Conservation (phyloP, 2,329 filamentous ascomycete genomes). For the Stenocarpella maydis region DNA sequence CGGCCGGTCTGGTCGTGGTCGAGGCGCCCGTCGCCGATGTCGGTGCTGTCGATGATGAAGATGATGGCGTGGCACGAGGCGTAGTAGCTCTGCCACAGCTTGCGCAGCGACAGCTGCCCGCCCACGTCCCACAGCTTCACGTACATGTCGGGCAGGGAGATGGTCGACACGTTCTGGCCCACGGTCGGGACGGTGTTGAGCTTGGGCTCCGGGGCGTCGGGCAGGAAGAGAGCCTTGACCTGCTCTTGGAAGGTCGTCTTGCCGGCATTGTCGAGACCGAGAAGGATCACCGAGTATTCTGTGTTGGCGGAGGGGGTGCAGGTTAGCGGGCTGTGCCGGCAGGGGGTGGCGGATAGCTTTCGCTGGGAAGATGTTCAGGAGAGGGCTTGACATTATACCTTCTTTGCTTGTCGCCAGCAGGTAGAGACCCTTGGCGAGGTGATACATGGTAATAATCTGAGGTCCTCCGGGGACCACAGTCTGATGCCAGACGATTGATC, state of each 20-base stretch:
- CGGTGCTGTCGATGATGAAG: constrained; percentile 95
- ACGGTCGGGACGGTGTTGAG: constrained; percentile 94
- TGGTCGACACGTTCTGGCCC: constrained; percentile 94
- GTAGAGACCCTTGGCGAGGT: constrained; percentile 94
- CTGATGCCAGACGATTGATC: constrained; percentile 3
- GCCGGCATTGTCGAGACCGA: constrained; percentile 97
- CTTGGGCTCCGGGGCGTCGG: constrained; percentile 68
- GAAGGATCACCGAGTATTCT: constrained; percentile 97
- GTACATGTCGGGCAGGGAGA: constrained; percentile 92
- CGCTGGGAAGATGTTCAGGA: constrained; percentile 34
- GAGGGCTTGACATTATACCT: constrained; percentile 59
- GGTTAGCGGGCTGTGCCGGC: constrained; percentile 9
- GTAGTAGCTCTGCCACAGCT: constrained; percentile 97
- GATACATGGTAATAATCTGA: constrained; percentile 73
- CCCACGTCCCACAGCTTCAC: constrained; percentile 99
- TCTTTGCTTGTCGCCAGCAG: constrained; percentile 97
- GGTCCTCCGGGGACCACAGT: constrained; percentile 32
- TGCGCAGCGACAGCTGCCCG: constrained; percentile 86
- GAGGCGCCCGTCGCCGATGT: constrained; percentile 85
- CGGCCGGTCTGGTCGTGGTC: constrained; percentile 62
- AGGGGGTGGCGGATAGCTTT: constrained; percentile 10
- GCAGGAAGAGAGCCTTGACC: constrained; percentile 86
- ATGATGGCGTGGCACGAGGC: constrained; percentile 93
- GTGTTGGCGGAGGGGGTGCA: constrained; percentile 22
- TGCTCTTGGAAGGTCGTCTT: constrained; percentile 98